A percentile compares a stretch with the other conserved stretches of the same genome.
Evolutionary conservation across 2,329 filamentous ascomycete species (phyloP).

Genomic region (Claviceps fusiformis): DNA sequence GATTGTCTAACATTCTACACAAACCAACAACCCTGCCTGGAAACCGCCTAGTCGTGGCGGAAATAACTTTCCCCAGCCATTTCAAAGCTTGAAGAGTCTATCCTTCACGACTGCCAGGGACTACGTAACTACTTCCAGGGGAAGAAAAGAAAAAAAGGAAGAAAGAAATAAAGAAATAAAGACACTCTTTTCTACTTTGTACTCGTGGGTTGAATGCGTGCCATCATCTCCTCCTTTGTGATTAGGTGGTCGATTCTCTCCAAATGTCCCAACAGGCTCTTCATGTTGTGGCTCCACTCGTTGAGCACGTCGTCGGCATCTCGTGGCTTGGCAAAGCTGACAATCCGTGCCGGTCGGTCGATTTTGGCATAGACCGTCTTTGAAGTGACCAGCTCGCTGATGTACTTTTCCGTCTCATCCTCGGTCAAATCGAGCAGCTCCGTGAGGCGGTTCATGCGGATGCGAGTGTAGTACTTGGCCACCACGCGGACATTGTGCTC

Average conservation of each 20-base stretch:
- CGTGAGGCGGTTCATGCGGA: slow-evolving; percentile 81
- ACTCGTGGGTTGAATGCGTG: slow-evolving; percentile 64
- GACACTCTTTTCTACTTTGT: slow-evolving; percentile 18
- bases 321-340: slow-evolving; percentile 88
- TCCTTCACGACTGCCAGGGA: background rate
- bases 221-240: slow-evolving; percentile 99
- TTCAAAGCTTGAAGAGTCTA: background rate
- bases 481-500: slow-evolving; percentile 98
- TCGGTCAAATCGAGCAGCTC: slow-evolving; percentile 83
- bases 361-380: slow-evolving; percentile 99
- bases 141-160: too few relatives aligned
- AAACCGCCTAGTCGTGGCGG: background rate
- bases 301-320: slow-evolving; percentile 94
- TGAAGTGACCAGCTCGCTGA: slow-evolving; percentile 88
- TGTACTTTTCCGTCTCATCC: slow-evolving; percentile 97
- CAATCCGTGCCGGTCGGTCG: slow-evolving; percentile 79
- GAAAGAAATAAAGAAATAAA: background rate
- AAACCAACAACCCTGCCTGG: slow-evolving; percentile 11
- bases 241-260: slow-evolving; percentile 96
- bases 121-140: background rate
- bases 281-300: slow-evolving; percentile 98
- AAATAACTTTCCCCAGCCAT: background rate
- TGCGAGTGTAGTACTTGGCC: slow-evolving; percentile 97
- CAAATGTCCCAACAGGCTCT: slow-evolving; percentile 70
- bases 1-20: slow-evolving; percentile 18